These are phyloP conservation scores for Kodamaea restingae DNA, from an alignment of 805 yeast species.

Conservation along the genomic window DNA sequence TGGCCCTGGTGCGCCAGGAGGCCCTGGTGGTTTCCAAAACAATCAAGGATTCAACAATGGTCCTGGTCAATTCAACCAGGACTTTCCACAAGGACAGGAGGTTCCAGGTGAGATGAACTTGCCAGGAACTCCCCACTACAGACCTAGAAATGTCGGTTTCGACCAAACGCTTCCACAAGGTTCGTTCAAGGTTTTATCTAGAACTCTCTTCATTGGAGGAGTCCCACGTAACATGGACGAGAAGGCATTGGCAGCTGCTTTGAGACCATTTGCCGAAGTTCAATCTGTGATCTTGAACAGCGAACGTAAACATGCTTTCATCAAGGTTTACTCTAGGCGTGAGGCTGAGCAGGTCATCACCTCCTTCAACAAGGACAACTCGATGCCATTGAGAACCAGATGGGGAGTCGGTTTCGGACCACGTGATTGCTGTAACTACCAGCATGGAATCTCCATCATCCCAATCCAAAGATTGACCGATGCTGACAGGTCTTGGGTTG, in stretches of 20 bases:
- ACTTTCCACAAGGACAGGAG: slow-evolving; percentile 14
- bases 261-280: slow-evolving; percentile 85
- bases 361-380: slow-evolving; percentile 66
- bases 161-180: slow-evolving; percentile 76
- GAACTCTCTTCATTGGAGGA: slow-evolving; percentile 94
- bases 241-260: slow-evolving; percentile 57
- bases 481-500: slow-evolving; percentile 89
- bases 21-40: background rate
- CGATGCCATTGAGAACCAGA: slow-evolving; percentile 70
- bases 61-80: slow-evolving; percentile 12
- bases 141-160: slow-evolving; percentile 67
- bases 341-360: slow-evolving; percentile 85
- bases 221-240: slow-evolving; percentile 83
- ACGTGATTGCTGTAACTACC: slow-evolving; percentile 95
- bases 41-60: background rate
- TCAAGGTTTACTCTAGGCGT: slow-evolving; percentile 83
- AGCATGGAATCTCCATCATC: slow-evolving; percentile 81
- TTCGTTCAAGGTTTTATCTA: slow-evolving; percentile 73
- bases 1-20: slow-evolving; percentile 1
- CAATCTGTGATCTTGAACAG: slow-evolving; percentile 85
- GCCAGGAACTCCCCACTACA: slow-evolving; percentile 70
- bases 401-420: slow-evolving; percentile 99
- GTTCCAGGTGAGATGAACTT: slow-evolving; percentile 58
- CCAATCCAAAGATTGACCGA: slow-evolving; percentile 88
- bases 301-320: slow-evolving; percentile 93